Evolutionary conservation across 1,284 basidiomycete genomes (phyloP), one percentile per base, ranked within the genome.

Genomic region (Coriolopsis trogii): DNA sequence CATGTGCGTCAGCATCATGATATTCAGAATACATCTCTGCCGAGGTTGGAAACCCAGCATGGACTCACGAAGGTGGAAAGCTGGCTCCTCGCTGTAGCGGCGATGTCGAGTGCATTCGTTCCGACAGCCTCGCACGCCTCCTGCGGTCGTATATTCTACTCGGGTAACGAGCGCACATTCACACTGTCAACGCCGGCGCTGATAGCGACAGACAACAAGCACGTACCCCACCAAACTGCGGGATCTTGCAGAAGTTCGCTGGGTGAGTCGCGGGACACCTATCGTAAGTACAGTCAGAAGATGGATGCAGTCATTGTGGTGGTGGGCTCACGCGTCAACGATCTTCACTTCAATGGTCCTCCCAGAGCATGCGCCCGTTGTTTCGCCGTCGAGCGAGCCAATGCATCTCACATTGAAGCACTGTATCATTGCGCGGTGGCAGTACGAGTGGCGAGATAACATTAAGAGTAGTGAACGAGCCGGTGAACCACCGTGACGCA

Each of bases 211-310:
- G 34, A 18, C 6, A 39, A 26, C 24, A n/a, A 4, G 12, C 57
- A 38, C 45, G 30, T 31, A 66, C 64, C 10, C 66, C 66, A 18
- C 66, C 65, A 38, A 67, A 67, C 46, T 61, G 40, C 8, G 62
- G 53, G 21, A 64, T 63, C 53, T 67, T 66, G 63, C 66, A 67
- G 53, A 55, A 67, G 47, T 67, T 67, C 31, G 48, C 66, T 4
- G 66, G 65, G 39, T 66, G 65, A 4, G 61, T 62, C 1, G 63
- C 57, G 1, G 64, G 65, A 46, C 65, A 67, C 2, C 65, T 67
- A 37, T 24, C 13, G 6, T n/a, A 26, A 6, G 33, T 13, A 6
- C n/a, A 18, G n/a, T n/a, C n/a, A n/a, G n/a, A n/a, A n/a, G n/a
- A n/a, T n/a, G n/a, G n/a, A n/a, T n/a, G n/a, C n/a, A n/a, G n/a